Conservation (phyloP, 2,329 filamentous ascomycete species). For the Nemania serpens region DNA sequence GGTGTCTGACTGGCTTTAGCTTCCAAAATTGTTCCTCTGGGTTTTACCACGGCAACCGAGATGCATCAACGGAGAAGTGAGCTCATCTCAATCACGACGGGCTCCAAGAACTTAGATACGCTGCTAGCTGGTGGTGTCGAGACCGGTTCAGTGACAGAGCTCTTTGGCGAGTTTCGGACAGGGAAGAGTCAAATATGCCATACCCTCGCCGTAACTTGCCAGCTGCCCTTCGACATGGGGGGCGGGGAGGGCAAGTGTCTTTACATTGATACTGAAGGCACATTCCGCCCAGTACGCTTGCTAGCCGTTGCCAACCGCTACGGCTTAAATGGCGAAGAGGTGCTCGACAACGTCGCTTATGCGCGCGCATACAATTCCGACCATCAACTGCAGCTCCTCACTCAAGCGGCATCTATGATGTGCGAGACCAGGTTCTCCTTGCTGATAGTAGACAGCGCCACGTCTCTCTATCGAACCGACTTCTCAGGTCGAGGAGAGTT, state of each 20-base stretch:
- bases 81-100: slow-evolving; percentile 96
- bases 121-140: slow-evolving; percentile 92
- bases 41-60: slow-evolving; percentile 97
- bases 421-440: slow-evolving; percentile 97
- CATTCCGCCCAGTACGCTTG: slow-evolving; percentile 89
- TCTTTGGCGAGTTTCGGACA: slow-evolving; percentile 97
- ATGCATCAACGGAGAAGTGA: slow-evolving; percentile 98
- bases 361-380: slow-evolving; percentile 98
- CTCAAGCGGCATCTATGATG: slow-evolving; percentile 98
- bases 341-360: slow-evolving; percentile 97
- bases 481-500: slow-evolving; percentile 96
- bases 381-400: slow-evolving; percentile 92
- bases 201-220: slow-evolving; percentile 96
- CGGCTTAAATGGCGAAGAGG: slow-evolving; percentile 93
- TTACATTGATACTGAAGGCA: slow-evolving; percentile 98
- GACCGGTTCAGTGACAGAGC: slow-evolving; percentile 96
- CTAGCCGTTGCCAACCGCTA: slow-evolving; percentile 93
- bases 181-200: slow-evolving; percentile 99
- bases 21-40: slow-evolving; percentile 96
- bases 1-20: slow-evolving; percentile 54
- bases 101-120: slow-evolving; percentile 96
- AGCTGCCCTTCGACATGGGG: slow-evolving; percentile 98
- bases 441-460: slow-evolving; percentile 94
- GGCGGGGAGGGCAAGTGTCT: slow-evolving; percentile 97
- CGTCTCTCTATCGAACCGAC: slow-evolving; percentile 92